Conservation (phyloP, 192 early-diverging fungal species). For the Umbelopsis vinacea region DNA sequence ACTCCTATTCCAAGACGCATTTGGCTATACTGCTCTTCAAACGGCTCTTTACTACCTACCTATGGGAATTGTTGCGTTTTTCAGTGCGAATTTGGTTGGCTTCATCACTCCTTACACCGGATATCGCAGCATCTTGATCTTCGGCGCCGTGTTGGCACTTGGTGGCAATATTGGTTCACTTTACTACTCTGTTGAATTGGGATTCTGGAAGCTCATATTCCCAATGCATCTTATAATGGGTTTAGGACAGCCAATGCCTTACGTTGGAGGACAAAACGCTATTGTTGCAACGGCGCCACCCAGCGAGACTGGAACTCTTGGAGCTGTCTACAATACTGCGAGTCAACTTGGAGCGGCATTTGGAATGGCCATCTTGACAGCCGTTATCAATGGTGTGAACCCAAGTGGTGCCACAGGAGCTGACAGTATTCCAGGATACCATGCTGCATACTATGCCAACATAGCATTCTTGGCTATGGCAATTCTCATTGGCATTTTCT, state of each 20-base stretch:
- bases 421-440: slow-evolving; percentile 2
- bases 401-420: neutral
- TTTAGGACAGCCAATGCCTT: slow-evolving; percentile 44
- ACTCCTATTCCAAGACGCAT: slow-evolving; percentile 52
- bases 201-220: slow-evolving; percentile 42
- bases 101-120: slow-evolving; percentile 46
- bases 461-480: neutral
- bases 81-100: slow-evolving; percentile 38
- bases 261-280: slow-evolving; percentile 33
- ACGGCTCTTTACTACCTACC: slow-evolving; percentile 51
- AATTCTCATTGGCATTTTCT: too few relatives aligned
- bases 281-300: slow-evolving; percentile 43
- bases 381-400: slow-evolving; percentile 40
- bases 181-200: slow-evolving; percentile 25
- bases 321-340: slow-evolving; percentile 43
- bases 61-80: slow-evolving; percentile 40
- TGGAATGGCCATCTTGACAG: slow-evolving; percentile 43
- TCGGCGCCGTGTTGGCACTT: slow-evolving; percentile 41
- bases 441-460: slow-evolving; percentile 21
- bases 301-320: slow-evolving; percentile 37
- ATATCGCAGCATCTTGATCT: slow-evolving; percentile 35
- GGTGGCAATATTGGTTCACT: slow-evolving; percentile 36
- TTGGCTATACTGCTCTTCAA: slow-evolving; percentile 44
- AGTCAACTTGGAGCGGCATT: slow-evolving; percentile 46
- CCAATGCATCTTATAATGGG: slow-evolving; percentile 41